Conservation (phyloP, 139 green algal genomes). For the Yamagishiella unicocca region DNA sequence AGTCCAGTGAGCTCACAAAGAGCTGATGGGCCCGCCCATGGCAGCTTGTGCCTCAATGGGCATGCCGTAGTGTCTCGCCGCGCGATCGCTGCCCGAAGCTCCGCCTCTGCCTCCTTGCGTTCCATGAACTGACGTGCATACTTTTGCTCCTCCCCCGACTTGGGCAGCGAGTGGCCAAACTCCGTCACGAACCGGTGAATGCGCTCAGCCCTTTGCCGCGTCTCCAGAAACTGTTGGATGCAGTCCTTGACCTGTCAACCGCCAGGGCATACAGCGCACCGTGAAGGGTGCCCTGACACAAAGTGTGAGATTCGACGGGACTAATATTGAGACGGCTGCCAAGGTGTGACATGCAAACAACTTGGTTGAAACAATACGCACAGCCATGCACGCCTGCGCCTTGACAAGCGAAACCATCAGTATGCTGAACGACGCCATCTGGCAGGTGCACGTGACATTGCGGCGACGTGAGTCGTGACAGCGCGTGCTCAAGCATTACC, state of each 20-base stretch:
- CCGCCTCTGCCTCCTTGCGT: constrained; percentile 40
- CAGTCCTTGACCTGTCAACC: constrained; percentile 59
- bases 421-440: no score
- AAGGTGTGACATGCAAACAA: no score
- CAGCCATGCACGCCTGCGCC: no score
- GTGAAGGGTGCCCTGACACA: no score
- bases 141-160: constrained; percentile 1
- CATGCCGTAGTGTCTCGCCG: constrained; percentile 42
- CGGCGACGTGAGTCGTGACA: no score
- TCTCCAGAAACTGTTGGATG: constrained; percentile 46
- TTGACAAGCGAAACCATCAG: no score
- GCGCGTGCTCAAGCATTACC: no score
- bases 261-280: no score
- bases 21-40: constrained; percentile 36
- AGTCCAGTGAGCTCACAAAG: constrained; percentile 44
- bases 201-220: constrained; percentile 17
- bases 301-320: no score
- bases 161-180: constrained; percentile 46
- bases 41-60: constrained; percentile 33
- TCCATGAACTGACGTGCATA: constrained; percentile 27
- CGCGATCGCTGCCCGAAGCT: constrained; percentile 20
- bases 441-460: no score
- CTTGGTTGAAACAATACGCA: no score
- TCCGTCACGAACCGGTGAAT: constrained; percentile 39
- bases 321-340: no score